Percentiles rank a stretch among this genome's conserved stretches.
phyloP scores from a whole-genome alignment of 2,329 filamentous ascomycete species.

The Parascedosporium putredinis region DNA sequence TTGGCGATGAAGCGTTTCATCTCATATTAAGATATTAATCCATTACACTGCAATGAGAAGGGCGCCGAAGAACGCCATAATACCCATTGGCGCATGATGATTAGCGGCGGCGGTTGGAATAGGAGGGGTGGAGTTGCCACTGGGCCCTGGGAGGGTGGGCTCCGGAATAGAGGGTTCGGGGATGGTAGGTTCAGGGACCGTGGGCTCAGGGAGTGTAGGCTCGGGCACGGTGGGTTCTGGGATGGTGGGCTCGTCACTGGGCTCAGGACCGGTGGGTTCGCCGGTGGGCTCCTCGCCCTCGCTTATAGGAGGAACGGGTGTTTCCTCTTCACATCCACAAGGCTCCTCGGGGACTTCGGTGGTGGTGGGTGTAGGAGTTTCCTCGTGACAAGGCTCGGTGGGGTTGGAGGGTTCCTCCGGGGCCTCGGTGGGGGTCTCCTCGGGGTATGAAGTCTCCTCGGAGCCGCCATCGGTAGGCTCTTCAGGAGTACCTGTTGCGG shows the following conservation, averaged over 20 bases:
- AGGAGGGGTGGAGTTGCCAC: background rate
- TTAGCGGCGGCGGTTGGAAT: background rate
- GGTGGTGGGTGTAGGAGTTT: background rate
- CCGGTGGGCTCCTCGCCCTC: background rate
- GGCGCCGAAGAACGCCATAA: background rate
- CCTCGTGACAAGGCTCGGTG: background rate
- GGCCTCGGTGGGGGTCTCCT: background rate
- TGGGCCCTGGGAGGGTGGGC: background rate
- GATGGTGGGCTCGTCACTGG: background rate
- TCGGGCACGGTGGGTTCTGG: background rate
- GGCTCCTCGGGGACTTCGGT: too few relatives aligned
- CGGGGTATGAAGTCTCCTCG: background rate
- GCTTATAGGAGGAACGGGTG: too few relatives aligned
- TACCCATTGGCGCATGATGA: background rate
- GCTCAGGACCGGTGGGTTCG: background rate
- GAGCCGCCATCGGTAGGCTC: background rate
- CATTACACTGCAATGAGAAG: background rate
- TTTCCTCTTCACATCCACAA: too few relatives aligned
- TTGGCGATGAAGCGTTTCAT: too few relatives aligned
- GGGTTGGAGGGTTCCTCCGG: background rate
- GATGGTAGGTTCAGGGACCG: background rate
- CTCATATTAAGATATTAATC: too few relatives aligned
- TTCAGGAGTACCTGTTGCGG: background rate
- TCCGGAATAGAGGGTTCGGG: background rate
- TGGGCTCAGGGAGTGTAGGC: background rate